Evolutionary conservation across 208 protist genomes (phyloP).

Genomic region (Crithidia expoeki): DNA sequence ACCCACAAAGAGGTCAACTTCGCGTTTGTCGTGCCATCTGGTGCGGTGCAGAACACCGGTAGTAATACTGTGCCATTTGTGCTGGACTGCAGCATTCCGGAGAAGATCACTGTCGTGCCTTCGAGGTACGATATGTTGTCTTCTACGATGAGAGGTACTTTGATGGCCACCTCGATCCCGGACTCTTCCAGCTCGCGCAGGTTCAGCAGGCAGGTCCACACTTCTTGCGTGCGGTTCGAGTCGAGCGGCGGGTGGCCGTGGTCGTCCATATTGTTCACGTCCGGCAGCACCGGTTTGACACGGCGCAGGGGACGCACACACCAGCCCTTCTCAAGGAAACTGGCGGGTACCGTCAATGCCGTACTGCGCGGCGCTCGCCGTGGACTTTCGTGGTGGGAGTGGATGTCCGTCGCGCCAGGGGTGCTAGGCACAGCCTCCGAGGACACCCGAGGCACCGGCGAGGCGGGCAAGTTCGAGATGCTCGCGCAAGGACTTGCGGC

Average conservation of each 20-base stretch:
- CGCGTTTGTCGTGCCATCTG: constrained; percentile 17
- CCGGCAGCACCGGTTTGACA: constrained; percentile 35
- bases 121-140: constrained; percentile 22
- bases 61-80: constrained; percentile 44
- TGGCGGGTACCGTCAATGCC: neutral
- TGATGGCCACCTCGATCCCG: constrained; percentile 46
- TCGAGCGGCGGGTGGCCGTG: constrained; percentile 30
- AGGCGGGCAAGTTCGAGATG: constrained; percentile 4
- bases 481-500: neutral
- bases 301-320: constrained; percentile 57
- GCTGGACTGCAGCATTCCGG: constrained; percentile 45
- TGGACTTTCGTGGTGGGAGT: constrained; percentile 22
- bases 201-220: constrained; percentile 48
- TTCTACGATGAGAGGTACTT: constrained; percentile 32
- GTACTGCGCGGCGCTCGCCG: constrained; percentile 5
- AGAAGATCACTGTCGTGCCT: constrained; percentile 40
- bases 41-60: constrained; percentile 31
- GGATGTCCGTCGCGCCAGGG: constrained; percentile 9
- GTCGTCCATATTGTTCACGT: constrained; percentile 24
- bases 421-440: constrained; percentile 11
- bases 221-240: constrained; percentile 35
- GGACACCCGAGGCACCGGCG: constrained; percentile 14
- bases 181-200: constrained; percentile 40
- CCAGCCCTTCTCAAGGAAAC: constrained; percentile 41
- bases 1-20: constrained; percentile 42